Base-by-base conservation (phyloP, 495 filamentous ascomycete genomes). In the Penicillium angulare region DNA sequence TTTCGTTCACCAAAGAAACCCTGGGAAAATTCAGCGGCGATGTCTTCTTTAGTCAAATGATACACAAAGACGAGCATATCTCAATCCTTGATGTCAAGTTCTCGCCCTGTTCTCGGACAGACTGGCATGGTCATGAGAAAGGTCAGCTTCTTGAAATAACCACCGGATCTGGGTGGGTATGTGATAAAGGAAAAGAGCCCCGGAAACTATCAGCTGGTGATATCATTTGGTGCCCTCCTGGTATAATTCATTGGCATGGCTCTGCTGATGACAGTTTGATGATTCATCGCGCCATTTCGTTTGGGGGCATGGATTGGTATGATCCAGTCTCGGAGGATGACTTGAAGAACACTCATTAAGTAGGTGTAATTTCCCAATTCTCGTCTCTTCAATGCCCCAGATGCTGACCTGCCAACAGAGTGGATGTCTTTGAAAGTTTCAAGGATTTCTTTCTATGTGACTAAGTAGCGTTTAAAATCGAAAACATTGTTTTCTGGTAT, bases 171-270 rank as follows among this genome's bases (percentile, higher is more conserved):
- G 42, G 42, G 7, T 44, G 42, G 42, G 26, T 44, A 15, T 44
- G 42, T 32, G 42, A 44, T 16, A 44, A 44, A 44, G 42, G 42
- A 31, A 15, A 31, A 0, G 42, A 44, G 15, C 42, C 42, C 20
- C 42, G 42, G 24, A 31, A 13, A 32, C n/a, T 44, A 1, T 9
- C 29, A 32, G 26, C 26, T 7, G 42, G 42, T 6, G 42, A 44
- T 13, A 44, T 44, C 10, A 17, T 44, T 7, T 44, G 42, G 42
- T 31, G 5, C 23, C 42, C 42, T 5, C 42, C 42, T 17, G 42
- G 42, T 6, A 44, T 26, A 32, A 16, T 32, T 15, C 42, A 32
- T 32, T 44, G 42, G 42, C 42, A 44, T 18, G 42, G 42, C 15
- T 22, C 42, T 9, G 42, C 16, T 32, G 13, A 32, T 2, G 42